Evolutionary conservation across 768 basidiomycete species (phyloP), one percentile per base, ranked within the genome.

Genomic region (Leccinum olivaceopallidum): DNA sequence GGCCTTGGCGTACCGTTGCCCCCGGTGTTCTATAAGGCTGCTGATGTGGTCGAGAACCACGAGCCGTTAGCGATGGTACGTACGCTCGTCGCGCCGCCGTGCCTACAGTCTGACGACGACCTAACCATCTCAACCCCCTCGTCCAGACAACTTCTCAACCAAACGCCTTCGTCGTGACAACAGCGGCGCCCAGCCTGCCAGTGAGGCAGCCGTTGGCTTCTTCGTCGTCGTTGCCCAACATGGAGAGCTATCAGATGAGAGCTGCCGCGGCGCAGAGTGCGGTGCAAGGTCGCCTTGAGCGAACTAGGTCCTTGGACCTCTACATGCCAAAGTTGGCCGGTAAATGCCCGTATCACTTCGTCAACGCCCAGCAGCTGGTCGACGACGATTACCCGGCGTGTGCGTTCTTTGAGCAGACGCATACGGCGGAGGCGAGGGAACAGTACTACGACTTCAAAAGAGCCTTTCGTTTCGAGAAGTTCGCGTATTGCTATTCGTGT

Each of bases 291-390:
- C 26, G 50, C 8, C 16, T 28, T 16, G 18, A 18, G 16, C 50
- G 59, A 30, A 55, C 50, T 0, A 5, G 9, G 3, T 36, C 34
- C 4, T 7, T 63, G 22, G 62, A 63, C 49, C 57, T 32, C 20
- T 63, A 50, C 34, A 57, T 63, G 53, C 59, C 59, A 5, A 1
- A 1, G 1, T 20, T 63, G 24, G 20, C 44, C 26, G 62, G 62
- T 2, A 55, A 28, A 14, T 63, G 62, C n/a, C 58, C 62, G 2
- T 56, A 56, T 20, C 58, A 63, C 14, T 60, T 63, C 6, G 62
- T 63, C 5, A 14, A 51, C 6, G 20, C 20, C 3, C 22, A 42
- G 10, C 36, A n/a, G 14, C 28, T 60, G 5, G 53, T 20, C 9
- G 6, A 9, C 12, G 61, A 55, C 22, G 5, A 55, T 47, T 62